Evolutionary conservation across 768 basidiomycete genomes (phyloP), one percentile per base, ranked within the genome.

Genomic region (Suillus plorans): DNA sequence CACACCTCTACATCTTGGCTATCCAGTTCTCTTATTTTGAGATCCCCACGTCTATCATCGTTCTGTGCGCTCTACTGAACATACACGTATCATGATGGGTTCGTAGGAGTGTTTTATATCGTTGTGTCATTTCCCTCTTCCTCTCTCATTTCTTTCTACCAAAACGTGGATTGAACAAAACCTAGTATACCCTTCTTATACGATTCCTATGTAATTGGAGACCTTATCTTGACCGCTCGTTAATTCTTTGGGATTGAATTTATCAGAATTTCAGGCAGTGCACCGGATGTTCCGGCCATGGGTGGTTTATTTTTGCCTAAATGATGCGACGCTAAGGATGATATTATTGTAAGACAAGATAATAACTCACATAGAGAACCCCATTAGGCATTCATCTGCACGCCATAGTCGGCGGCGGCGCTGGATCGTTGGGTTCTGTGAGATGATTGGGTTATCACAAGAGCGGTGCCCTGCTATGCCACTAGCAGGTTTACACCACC

Each of bases 1-100:
- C 66, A 63, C 64, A 41, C 49, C 66, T 53, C 63, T 68, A 69
- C 66, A 53, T 69, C 65, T 75, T 73, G 70, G 39, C 65, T 70
- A 69, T 55, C 64, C n/a, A 45, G 45, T 50, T 39, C 61, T 65
- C 50, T 65, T 63, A 66, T 57, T 60, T 65, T 58, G 57, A 36
- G 34, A 14, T 57, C 47, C 45, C 52, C 58, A 64, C 59, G 61
- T 60, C 36, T 52, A 58, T 60, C 31, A 44, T n/a, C 64, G 42
- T 47, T 53, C 22, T 64, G 62, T 58, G 39, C 56, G 56, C 62
- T 53, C 18, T 58, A 41, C 31, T 62, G 52, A 50, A 67, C 55
- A 63, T 63, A 67, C 28, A 44, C 39, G 16, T 31, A 20, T 18
- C 22, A 25, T 50, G 49, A 41, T 60, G 60, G 59, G 64, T 70